phyloP scores from a whole-genome alignment of 108 stramenopile genomes.

The Cafeteria roenbergensis region DNA sequence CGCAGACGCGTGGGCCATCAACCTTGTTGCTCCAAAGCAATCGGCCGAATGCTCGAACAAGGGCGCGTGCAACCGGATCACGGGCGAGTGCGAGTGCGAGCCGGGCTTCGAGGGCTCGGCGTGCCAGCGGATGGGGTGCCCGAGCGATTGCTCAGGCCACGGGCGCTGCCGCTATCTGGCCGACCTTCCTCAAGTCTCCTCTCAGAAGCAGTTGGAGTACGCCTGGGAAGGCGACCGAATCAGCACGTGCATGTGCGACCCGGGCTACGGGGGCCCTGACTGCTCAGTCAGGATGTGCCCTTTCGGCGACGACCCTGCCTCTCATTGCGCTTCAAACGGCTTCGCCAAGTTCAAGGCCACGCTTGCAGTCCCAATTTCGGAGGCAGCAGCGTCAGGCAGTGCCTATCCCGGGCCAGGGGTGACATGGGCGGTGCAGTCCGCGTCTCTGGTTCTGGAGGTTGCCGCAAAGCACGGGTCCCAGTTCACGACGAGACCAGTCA shows the following conservation, averaged over 20 bases:
- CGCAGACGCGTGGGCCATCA: background rate
- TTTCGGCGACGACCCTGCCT: slow-evolving; percentile 31
- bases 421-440: too few relatives aligned
- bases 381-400: slow-evolving; percentile 34
- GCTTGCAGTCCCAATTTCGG: slow-evolving; percentile 2
- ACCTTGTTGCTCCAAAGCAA: background rate
- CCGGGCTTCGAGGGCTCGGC: slow-evolving; percentile 30
- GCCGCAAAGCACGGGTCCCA: too few relatives aligned
- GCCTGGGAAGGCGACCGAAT: too few relatives aligned
- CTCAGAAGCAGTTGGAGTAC: too few relatives aligned
- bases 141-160: slow-evolving; percentile 36
- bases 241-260: too few relatives aligned
- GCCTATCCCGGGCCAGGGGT: too few relatives aligned
- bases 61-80: slow-evolving; percentile 26
- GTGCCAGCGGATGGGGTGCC: slow-evolving; percentile 36
- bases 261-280: too few relatives aligned
- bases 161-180: slow-evolving; percentile 28
- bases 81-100: slow-evolving; percentile 32
- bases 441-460: too few relatives aligned
- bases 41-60: background rate
- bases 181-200: slow-evolving; percentile 18
- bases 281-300: too few relatives aligned
- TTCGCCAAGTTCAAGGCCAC: background rate
- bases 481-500: too few relatives aligned
- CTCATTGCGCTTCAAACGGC: background rate